phyloP scores from a whole-genome alignment of 257 asterid species.

The Solanum piurae region DNA sequence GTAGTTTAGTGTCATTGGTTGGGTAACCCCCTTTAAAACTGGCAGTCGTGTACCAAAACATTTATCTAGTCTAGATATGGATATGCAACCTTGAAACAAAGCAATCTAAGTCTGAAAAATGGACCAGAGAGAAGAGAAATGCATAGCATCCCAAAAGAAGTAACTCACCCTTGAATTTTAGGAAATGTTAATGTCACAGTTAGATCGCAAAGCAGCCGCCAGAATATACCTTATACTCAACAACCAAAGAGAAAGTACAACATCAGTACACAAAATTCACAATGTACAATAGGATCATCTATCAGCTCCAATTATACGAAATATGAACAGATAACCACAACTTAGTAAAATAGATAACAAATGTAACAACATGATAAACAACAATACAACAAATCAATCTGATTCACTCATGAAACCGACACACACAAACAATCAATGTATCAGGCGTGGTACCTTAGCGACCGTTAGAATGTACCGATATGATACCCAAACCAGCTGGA shows the following conservation, averaged over 20 bases:
- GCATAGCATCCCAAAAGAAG: neutral
- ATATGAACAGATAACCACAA: neutral
- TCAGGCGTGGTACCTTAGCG: neutral
- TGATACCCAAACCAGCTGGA: too few species aligned
- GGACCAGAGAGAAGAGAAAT: neutral
- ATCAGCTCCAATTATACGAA: neutral
- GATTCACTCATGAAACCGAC: too few species aligned
- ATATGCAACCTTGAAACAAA: neutral
- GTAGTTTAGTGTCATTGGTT: too few species aligned
- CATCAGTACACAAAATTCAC: neutral
- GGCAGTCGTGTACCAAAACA: too few species aligned
- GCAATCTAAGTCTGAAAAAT: neutral
- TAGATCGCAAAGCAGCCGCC: neutral
- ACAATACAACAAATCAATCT: neutral
- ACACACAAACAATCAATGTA: neutral
- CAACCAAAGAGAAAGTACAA: neutral
- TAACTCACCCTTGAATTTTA: too few species aligned
- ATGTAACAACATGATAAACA: too few species aligned
- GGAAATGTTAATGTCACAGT: neutral
- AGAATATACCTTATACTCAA: neutral
- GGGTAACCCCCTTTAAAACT: too few species aligned
- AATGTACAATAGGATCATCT: neutral
- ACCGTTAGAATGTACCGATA: too few species aligned
- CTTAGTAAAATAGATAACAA: neutral
- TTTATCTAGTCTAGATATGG: too few species aligned